These are phyloP conservation scores for Pleurotus salmoneostramineus DNA, from an alignment of 768 basidiomycete species.

Conservation along the genomic window DNA sequence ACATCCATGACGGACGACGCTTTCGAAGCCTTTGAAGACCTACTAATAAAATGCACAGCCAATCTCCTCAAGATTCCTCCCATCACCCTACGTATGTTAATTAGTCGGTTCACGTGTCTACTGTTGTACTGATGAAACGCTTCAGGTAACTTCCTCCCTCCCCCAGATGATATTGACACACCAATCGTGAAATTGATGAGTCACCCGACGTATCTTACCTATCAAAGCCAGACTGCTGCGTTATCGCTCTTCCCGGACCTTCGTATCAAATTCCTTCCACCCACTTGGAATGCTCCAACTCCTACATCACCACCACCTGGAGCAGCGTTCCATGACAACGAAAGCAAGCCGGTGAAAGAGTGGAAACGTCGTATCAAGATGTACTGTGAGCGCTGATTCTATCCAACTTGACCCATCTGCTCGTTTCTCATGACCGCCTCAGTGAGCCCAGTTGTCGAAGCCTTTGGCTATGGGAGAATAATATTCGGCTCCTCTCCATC, in stretches of 20 bases:
- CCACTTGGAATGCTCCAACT: slow-evolving; percentile 62
- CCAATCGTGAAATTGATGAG: slow-evolving; percentile 80
- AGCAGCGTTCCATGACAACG: neutral
- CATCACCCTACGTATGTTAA: slow-evolving; percentile 62
- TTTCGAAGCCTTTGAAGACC: slow-evolving; percentile 66
- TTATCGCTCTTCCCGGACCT: slow-evolving; percentile 73
- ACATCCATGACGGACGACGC: slow-evolving; percentile 45
- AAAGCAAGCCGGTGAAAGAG: slow-evolving; percentile 51
- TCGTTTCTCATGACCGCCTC: slow-evolving; percentile 9
- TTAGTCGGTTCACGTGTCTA: neutral
- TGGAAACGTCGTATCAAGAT: slow-evolving; percentile 77
- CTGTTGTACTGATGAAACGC: slow-evolving; percentile 8
- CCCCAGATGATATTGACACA: slow-evolving; percentile 65
- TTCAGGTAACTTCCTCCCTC: slow-evolving; percentile 75
- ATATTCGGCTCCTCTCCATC: slow-evolving; percentile 79
- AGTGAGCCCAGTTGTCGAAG: slow-evolving; percentile 84
- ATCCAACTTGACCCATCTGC: neutral
- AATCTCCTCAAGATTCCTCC: slow-evolving; percentile 42
- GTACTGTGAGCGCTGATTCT: slow-evolving; percentile 58
- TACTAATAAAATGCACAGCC: slow-evolving; percentile 59
- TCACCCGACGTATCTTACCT: slow-evolving; percentile 68
- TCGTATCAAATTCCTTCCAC: slow-evolving; percentile 73
- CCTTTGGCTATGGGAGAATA: slow-evolving; percentile 81
- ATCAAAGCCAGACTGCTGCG: slow-evolving; percentile 67
- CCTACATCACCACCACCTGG: slow-evolving; percentile 38